Conservation (phyloP, 805 yeast species). For the Candida incommunis region DNA sequence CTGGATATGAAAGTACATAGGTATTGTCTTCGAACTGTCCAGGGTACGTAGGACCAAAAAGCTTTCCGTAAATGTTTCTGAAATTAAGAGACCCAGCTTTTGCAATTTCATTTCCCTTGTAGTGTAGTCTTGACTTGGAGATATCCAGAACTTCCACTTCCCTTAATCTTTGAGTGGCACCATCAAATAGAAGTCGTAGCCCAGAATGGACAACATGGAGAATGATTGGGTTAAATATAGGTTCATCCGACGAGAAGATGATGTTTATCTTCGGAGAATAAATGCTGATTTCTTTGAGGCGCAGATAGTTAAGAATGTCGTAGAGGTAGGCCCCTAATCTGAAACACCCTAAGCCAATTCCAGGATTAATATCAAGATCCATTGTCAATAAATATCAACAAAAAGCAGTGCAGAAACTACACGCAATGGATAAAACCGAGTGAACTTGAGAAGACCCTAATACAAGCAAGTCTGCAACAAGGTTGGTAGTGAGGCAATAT, state of each 20-base stretch:
- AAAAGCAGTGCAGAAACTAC: too few relatives aligned
- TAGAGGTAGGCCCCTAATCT: neutral
- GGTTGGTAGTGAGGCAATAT: too few relatives aligned
- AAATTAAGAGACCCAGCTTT: constrained; percentile 16
- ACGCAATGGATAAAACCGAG: too few relatives aligned
- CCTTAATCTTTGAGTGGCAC: constrained; percentile 11
- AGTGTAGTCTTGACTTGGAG: constrained; percentile 7
- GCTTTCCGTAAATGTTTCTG: constrained; percentile 36
- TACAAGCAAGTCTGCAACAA: too few relatives aligned
- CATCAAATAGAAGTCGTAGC: constrained; percentile 14
- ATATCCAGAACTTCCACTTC: constrained; percentile 13
- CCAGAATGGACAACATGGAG: constrained; percentile 11
- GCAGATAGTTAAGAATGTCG: neutral
- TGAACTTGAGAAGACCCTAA: too few relatives aligned
- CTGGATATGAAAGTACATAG: constrained; percentile 42
- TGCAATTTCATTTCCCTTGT: constrained; percentile 12
- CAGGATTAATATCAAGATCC: neutral
- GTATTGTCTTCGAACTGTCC: constrained; percentile 25
- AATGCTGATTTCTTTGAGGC: neutral
- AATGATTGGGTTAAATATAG: constrained; percentile 8
- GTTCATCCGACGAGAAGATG: constrained; percentile 7
- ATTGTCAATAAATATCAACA: neutral
- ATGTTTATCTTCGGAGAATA: constrained; percentile 11
- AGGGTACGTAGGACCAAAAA: constrained; percentile 52
- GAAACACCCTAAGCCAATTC: neutral